phyloP scores from a whole-genome alignment of 2,329 filamentous ascomycete genomes.

The Exophiala lecanii-corni region DNA sequence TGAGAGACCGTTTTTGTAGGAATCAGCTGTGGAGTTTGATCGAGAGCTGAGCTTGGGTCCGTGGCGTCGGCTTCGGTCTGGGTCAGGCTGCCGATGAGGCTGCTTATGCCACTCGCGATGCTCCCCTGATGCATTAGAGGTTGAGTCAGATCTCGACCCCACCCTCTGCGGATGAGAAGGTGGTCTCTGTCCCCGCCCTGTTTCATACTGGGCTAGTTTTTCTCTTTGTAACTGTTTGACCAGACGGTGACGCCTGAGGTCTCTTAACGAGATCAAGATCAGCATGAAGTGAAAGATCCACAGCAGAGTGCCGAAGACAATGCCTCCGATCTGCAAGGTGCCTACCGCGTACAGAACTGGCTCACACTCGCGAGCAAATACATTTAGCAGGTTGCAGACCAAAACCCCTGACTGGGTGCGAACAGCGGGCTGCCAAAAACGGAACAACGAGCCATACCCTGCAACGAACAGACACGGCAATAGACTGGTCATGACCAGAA shows the following conservation, averaged over 20 bases:
- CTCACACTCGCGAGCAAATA: constrained; percentile 29
- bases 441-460: constrained; percentile 30
- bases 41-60: no score
- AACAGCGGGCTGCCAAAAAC: constrained; percentile 27
- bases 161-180: neutral
- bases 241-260: constrained; percentile 12
- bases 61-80: no score
- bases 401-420: constrained; percentile 20
- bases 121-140: no score
- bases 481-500: constrained; percentile 23
- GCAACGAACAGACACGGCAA: constrained; percentile 28
- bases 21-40: no score
- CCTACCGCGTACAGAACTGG: constrained; percentile 31
- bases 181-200: neutral
- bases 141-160: neutral
- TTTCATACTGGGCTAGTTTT: constrained; percentile 19
- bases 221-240: constrained; percentile 20
- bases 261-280: constrained; percentile 14
- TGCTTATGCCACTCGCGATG: no score
- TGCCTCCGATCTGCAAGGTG: constrained; percentile 29
- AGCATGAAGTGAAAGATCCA: constrained; percentile 25
- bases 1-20: no score
- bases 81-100: no score
- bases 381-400: constrained; percentile 27
- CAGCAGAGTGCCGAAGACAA: constrained; percentile 28